phyloP scores from a whole-genome alignment of 306 rosid genomes.

The Lagenaria siceraria region DNA sequence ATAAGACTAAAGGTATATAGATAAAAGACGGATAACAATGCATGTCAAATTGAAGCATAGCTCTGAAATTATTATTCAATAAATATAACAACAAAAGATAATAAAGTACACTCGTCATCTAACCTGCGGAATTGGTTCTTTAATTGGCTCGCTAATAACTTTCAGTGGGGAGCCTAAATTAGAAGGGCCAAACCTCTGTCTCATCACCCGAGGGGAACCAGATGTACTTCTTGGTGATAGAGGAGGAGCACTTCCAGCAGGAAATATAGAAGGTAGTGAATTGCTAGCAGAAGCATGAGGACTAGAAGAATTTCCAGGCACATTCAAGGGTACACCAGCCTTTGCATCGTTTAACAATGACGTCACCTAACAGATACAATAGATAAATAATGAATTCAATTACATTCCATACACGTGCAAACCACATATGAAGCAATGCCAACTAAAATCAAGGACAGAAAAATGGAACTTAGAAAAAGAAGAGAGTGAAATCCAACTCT shows the following conservation, averaged over 20 bases:
- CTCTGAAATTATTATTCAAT: neutral
- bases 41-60: neutral
- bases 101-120: constrained; percentile 11
- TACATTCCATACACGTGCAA: neutral
- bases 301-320: constrained; percentile 83
- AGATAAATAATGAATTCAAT: neutral
- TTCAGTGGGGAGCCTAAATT: constrained; percentile 85
- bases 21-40: neutral
- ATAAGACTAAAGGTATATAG: constrained; percentile 11
- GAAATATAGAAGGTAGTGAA: constrained; percentile 95
- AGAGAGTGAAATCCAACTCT: neutral
- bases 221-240: constrained; percentile 84
- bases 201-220: constrained; percentile 92
- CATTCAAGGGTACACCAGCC: constrained; percentile 81
- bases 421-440: constrained; percentile 1
- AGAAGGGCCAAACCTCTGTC: constrained; percentile 86
- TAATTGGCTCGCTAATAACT: constrained; percentile 88
- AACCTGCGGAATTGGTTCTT: constrained; percentile 97
- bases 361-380: constrained; percentile 35
- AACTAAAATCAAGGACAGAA: neutral
- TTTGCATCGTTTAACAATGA: constrained; percentile 82
- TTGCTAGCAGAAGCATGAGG: constrained; percentile 64
- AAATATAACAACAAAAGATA: neutral
- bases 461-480: neutral
- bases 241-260: constrained; percentile 98